Conservation (phyloP, 805 yeast genomes). For the Wickerhamia fluorescens region DNA sequence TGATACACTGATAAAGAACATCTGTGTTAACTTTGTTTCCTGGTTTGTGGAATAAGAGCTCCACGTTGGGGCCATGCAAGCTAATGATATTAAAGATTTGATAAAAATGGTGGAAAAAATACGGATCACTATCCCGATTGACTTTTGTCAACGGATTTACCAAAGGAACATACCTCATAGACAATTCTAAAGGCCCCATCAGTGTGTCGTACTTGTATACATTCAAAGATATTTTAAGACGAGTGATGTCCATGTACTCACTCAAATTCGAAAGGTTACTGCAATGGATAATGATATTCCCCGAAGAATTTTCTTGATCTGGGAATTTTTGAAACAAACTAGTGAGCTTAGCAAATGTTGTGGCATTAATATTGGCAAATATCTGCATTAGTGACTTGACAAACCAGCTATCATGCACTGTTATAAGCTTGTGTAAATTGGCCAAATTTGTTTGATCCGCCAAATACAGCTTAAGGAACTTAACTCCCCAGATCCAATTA, state of each 20-base stretch:
- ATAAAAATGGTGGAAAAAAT: constrained; percentile 37
- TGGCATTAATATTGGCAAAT: constrained; percentile 49
- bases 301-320: constrained; percentile 24
- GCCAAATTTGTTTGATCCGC: constrained; percentile 42
- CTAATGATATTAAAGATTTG: constrained; percentile 45
- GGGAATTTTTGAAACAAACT: constrained; percentile 19
- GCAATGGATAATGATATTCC: constrained; percentile 35
- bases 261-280: constrained; percentile 48
- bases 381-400: constrained; percentile 71
- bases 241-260: constrained; percentile 62
- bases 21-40: constrained; percentile 44
- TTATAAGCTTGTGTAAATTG: constrained; percentile 52
- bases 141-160: constrained; percentile 15
- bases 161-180: constrained; percentile 13
- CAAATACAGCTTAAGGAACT: constrained; percentile 50
- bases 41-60: constrained; percentile 48
- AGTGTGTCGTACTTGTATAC: constrained; percentile 65
- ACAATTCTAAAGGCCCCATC: constrained; percentile 23
- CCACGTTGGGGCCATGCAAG: constrained; percentile 35
- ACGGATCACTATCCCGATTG: constrained; percentile 11
- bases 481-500: constrained; percentile 64
- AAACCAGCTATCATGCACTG: constrained; percentile 91
- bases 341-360: constrained; percentile 22
- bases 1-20: constrained; percentile 43
- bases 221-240: constrained; percentile 65